phyloP scores from a whole-genome alignment of 164 flowering plant genomes.

The Vitis rupestris region DNA sequence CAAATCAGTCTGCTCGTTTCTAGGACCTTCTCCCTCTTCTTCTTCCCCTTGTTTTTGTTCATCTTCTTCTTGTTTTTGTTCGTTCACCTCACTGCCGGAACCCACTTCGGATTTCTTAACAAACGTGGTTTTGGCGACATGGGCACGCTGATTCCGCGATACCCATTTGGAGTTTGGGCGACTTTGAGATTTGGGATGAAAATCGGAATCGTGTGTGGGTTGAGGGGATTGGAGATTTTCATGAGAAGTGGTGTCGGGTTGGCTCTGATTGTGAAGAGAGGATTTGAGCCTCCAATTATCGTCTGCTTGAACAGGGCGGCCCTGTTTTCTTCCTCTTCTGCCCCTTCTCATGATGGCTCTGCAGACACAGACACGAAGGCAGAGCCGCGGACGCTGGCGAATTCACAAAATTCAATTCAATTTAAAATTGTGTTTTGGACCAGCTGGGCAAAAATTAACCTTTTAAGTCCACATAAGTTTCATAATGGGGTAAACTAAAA shows the following conservation, averaged over 20 bases:
- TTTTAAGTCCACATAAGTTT: no score
- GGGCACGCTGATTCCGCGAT: slow-evolving; percentile 12
- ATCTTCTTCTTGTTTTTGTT: not conserved
- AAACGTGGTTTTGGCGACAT: slow-evolving; percentile 5
- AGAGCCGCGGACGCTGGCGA: no score
- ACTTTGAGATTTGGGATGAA: slow-evolving; percentile 2
- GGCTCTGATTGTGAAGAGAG: slow-evolving; percentile 7
- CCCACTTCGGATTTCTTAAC: slow-evolving; percentile 18
- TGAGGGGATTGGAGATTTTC: not conserved
- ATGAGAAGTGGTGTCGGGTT: not conserved
- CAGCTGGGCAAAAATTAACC: no score
- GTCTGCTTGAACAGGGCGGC: not conserved
- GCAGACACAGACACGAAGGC: no score
- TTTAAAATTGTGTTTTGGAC: no score
- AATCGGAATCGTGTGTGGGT: slow-evolving; percentile 5
- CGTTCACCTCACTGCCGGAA: slow-evolving; percentile 10
- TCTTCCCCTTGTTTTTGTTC: slow-evolving; percentile 6
- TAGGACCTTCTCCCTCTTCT: not conserved
- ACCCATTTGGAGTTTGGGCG: slow-evolving; percentile 15
- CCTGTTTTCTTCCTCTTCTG: slow-evolving; percentile 13
- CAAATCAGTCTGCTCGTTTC: slow-evolving; percentile 15
- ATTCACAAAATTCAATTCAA: no score
- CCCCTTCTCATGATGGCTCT: slow-evolving; percentile 8
- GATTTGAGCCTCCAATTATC: slow-evolving; percentile 23
- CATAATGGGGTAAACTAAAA: no score